Evolutionary conservation across 257 asterid genomes (phyloP).

Genomic region (Solanum pennellii): DNA sequence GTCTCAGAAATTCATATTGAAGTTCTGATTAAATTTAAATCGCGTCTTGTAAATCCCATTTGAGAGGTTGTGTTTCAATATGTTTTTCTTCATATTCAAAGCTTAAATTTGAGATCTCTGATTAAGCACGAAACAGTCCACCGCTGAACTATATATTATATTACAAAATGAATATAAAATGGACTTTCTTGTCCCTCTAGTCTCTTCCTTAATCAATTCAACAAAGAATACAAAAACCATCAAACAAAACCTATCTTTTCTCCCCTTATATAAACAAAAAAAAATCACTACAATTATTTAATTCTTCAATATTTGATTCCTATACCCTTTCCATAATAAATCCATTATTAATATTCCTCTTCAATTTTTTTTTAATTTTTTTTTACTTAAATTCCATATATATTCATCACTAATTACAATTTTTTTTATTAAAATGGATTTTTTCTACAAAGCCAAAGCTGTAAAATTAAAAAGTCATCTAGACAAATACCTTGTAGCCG

Average conservation of each 20-base stretch:
- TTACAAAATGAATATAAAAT: neutral
- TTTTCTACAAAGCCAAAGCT: conserved; percentile 48
- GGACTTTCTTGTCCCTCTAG: neutral
- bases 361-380: neutral
- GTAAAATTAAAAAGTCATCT: conserved; percentile 62
- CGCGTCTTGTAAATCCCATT: fast-evolving
- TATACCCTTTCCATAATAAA: neutral
- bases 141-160: neutral
- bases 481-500: conserved; percentile 70
- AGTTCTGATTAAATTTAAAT: no score
- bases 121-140: no score
- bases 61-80: fast-evolving
- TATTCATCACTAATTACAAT: neutral
- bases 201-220: neutral
- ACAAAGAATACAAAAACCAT: conserved; percentile 5
- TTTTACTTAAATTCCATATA: neutral
- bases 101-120: fast-evolving
- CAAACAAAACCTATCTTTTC: conserved; percentile 10
- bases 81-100: no score
- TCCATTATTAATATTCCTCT: neutral
- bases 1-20: no score
- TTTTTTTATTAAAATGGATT: conserved; percentile 35
- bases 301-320: neutral
- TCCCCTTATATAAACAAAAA: neutral
- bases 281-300: neutral